These are phyloP conservation scores for Cladorrhinum samala DNA, from an alignment of 495 filamentous ascomycete genomes.

Conservation along the genomic window DNA sequence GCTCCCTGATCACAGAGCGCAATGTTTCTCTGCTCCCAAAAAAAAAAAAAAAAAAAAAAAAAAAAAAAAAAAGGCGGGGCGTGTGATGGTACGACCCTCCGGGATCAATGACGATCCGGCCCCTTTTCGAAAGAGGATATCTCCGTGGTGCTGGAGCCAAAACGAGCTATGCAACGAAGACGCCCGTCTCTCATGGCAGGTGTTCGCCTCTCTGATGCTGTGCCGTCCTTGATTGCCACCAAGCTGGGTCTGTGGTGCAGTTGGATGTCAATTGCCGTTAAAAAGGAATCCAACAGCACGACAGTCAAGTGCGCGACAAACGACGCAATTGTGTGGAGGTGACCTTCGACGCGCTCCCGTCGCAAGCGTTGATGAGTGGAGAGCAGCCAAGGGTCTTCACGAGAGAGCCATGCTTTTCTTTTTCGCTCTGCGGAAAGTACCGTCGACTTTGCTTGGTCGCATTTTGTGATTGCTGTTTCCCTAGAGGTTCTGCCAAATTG, in stretches of 20 bases:
- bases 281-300: background rate
- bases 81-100: constrained; percentile 1
- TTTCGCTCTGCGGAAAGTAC: background rate
- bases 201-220: background rate
- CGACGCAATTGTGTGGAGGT: background rate
- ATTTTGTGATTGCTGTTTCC: background rate
- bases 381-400: background rate
- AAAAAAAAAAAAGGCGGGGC: background rate
- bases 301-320: background rate
- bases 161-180: too few relatives aligned
- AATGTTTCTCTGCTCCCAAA: constrained; percentile 2
- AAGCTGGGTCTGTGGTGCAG: too few relatives aligned
- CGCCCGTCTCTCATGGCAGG: background rate
- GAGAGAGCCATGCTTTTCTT: background rate
- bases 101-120: constrained; percentile 1
- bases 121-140: background rate
- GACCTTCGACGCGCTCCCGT: background rate
- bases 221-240: background rate
- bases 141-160: background rate
- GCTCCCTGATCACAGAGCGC: background rate
- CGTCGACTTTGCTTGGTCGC: background rate
- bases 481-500: background rate
- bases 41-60: background rate
- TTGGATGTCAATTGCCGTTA: too few relatives aligned
- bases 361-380: background rate